Conservation (phyloP, 805 yeast genomes). For the Candida dendrica region DNA sequence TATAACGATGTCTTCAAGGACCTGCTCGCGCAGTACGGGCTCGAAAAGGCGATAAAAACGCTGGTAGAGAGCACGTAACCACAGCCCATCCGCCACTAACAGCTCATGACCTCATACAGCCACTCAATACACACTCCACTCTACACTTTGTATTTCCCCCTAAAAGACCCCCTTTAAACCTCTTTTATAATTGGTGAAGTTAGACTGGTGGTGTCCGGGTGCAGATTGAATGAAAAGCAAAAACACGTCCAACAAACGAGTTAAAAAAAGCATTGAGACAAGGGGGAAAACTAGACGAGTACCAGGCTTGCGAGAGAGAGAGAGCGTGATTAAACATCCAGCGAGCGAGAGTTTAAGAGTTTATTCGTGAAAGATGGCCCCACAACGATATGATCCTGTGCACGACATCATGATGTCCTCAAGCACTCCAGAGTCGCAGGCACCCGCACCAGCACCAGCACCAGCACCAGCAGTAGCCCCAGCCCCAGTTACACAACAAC, state of each 20-base stretch:
- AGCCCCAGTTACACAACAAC: not conserved
- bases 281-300: not conserved
- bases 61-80: conserved; percentile 3
- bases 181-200: not conserved
- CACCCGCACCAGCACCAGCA: not conserved
- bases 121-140: not conserved
- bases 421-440: not conserved
- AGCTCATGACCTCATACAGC: too few species aligned
- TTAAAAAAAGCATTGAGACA: too few species aligned
- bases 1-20: conserved; percentile 9
- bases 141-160: not conserved
- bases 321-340: too few species aligned
- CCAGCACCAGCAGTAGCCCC: not conserved
- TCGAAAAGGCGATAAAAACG: conserved; percentile 4
- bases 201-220: not conserved
- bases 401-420: not conserved
- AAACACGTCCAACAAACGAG: not conserved
- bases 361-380: not conserved
- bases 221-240: not conserved
- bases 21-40: conserved; percentile 9
- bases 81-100: too few species aligned
- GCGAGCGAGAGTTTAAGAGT: not conserved
- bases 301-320: too few species aligned
- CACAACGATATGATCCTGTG: not conserved
- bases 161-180: not conserved